A percentile compares a stretch with the other conserved stretches of the same genome.
Evolutionary conservation across 2,329 filamentous ascomycete species (phyloP).

Genomic region (Colletotrichum sp.): DNA sequence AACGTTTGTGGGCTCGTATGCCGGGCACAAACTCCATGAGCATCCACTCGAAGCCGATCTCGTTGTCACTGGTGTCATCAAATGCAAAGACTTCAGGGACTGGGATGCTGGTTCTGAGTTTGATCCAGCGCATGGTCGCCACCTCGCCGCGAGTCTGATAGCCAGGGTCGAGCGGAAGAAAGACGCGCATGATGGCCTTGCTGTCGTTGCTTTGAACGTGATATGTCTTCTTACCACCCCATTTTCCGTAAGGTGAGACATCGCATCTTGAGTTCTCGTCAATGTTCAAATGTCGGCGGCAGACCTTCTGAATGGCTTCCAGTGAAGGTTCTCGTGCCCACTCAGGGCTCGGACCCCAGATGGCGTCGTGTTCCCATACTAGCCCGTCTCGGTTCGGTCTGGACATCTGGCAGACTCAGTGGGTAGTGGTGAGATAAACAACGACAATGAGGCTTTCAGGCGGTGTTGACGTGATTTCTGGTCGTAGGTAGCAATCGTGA

Average conservation of each 20-base stretch:
- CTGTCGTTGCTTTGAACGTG: conserved; percentile 6
- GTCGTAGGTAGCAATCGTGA: neutral
- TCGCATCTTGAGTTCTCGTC: conserved; percentile 8
- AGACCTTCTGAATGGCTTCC: conserved; percentile 18
- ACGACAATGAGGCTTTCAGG: neutral
- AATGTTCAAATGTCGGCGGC: conserved; percentile 14
- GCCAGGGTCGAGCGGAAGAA: conserved; percentile 37
- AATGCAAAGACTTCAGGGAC: conserved; percentile 37
- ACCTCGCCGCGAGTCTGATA: conserved; percentile 43
- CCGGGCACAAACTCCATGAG: conserved; percentile 36
- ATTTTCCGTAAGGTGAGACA: conserved; percentile 15
- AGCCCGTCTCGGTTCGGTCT: neutral
- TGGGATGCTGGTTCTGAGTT: conserved; percentile 32
- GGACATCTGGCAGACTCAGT: neutral
- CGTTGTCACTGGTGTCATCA: conserved; percentile 33
- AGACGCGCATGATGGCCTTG: conserved; percentile 34
- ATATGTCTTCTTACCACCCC: conserved; percentile 28
- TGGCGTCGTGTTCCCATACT: conserved; percentile 15
- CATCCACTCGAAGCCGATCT: conserved; percentile 46
- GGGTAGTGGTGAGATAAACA: fast-evolving
- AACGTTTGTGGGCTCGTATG: conserved; percentile 22
- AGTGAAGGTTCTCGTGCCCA: conserved; percentile 22
- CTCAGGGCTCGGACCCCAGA: neutral
- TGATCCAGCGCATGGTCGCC: conserved; percentile 38
- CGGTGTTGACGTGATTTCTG: neutral